Evolutionary conservation across 495 filamentous ascomycete species (phyloP).

Genomic region (Aspergillus leporis): DNA sequence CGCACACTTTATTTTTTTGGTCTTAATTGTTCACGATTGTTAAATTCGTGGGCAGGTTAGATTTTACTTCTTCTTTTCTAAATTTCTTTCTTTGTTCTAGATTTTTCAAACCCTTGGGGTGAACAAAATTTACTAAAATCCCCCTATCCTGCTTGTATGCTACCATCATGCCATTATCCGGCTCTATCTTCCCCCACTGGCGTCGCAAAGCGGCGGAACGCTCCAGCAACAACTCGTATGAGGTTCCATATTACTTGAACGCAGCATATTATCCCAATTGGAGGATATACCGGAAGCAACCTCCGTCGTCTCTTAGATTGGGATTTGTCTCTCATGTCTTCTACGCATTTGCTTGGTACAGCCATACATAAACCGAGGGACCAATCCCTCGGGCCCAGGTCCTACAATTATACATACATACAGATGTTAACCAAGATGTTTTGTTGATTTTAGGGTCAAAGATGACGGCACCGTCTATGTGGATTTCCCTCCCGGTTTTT

Average conservation of each 20-base stretch:
- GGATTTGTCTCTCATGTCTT: constrained; percentile 75
- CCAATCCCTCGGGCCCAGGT: constrained; percentile 15
- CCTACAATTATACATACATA: constrained; percentile 12
- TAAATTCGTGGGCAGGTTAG: constrained; percentile 3
- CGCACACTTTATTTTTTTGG: neutral
- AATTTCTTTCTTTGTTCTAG: neutral
- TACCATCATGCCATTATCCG: constrained; percentile 13
- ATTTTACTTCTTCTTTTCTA: constrained; percentile 5
- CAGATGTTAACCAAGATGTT: constrained; percentile 31
- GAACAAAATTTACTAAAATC: neutral
- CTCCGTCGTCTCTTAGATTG: constrained; percentile 74
- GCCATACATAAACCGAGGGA: constrained; percentile 8
- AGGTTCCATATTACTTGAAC: constrained; percentile 56
- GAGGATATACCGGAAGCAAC: constrained; percentile 73
- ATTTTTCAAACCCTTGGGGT: neutral
- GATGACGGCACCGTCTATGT: constrained; percentile 83
- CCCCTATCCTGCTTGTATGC: neutral
- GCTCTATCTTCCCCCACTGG: constrained; percentile 31
- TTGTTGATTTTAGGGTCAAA: constrained; percentile 58
- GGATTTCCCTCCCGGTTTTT: constrained; percentile 14
- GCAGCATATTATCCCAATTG: constrained; percentile 92
- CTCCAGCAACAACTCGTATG: constrained; percentile 33
- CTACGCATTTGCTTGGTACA: constrained; percentile 80
- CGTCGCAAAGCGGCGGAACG: constrained; percentile 29
- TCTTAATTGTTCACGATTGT: neutral